These are phyloP conservation scores for Talaromyces islandicus DNA, from an alignment of 2,329 filamentous ascomycete species.

Conservation along the genomic window DNA sequence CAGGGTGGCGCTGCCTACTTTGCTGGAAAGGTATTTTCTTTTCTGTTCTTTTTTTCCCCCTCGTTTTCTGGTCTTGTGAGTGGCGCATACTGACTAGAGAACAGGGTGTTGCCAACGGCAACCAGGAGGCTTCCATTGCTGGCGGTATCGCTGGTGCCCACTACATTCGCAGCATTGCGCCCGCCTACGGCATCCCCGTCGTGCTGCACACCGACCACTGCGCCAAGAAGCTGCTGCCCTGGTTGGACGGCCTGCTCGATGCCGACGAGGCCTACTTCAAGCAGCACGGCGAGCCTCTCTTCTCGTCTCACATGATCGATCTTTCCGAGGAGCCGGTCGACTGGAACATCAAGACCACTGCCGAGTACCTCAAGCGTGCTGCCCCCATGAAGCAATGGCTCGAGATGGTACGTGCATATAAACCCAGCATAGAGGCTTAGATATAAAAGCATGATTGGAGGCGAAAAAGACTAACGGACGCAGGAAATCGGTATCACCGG, in stretches of 20 bases:
- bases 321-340: conserved; percentile 85
- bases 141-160: conserved; percentile 85
- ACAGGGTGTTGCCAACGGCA: conserved; percentile 68
- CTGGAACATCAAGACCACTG: conserved; percentile 87
- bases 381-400: conserved; percentile 98
- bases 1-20: conserved; percentile 94
- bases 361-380: conserved; percentile 86
- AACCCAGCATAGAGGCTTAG: no score
- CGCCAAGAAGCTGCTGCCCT: conserved; percentile 98
- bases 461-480: background rate
- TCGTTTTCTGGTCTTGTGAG: background rate
- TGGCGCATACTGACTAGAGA: background rate
- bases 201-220: conserved; percentile 97
- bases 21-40: conserved; percentile 64
- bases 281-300: conserved; percentile 83
- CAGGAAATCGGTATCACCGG: conserved; percentile 87
- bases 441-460: background rate
- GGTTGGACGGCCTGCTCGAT: conserved; percentile 93
- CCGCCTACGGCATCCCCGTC: conserved; percentile 82
- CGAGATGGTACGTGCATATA: conserved; percentile 73
- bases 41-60: background rate
- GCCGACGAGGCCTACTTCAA: conserved; percentile 96
- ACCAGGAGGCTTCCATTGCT: conserved; percentile 83
- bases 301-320: conserved; percentile 98
- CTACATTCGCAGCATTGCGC: conserved; percentile 85